A percentile compares a stretch with the other conserved stretches of the same genome.
These are phyloP conservation scores for Pyrenula massariospora DNA, from an alignment of 495 filamentous ascomycete species.

Conservation along the genomic window DNA sequence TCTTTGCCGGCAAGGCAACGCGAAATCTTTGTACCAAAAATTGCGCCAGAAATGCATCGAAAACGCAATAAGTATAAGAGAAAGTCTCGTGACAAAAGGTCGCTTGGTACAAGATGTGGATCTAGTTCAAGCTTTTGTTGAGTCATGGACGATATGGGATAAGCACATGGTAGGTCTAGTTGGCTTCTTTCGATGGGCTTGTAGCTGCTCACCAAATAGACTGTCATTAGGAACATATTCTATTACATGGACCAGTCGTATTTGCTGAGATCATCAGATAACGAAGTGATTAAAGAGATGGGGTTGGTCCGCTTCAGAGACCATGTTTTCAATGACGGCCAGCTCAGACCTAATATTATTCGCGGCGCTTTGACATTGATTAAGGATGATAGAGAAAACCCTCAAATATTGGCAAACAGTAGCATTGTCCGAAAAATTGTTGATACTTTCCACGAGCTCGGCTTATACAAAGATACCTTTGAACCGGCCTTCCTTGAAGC, in stretches of 20 bases:
- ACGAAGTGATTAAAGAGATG: conserved; percentile 45
- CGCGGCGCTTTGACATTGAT: conserved; percentile 68
- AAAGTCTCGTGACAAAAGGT: conserved; percentile 34
- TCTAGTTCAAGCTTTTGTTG: conserved; percentile 50
- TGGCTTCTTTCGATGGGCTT: conserved; percentile 4
- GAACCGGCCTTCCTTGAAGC: conserved; percentile 59
- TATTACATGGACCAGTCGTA: conserved; percentile 87
- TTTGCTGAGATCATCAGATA: conserved; percentile 52
- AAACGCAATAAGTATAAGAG: conserved; percentile 42
- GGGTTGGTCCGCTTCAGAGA: conserved; percentile 44
- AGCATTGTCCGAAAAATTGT: conserved; percentile 57
- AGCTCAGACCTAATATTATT: conserved; percentile 42
- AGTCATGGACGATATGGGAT: conserved; percentile 70
- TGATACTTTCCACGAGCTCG: conserved; percentile 68
- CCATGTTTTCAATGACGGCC: conserved; percentile 40
- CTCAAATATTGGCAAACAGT: conserved; percentile 35
- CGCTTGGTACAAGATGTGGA: conserved; percentile 44
- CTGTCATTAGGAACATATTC: conserved; percentile 72
- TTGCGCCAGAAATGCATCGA: conserved; percentile 50
- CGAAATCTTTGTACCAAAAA: conserved; percentile 48
- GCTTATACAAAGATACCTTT: conserved; percentile 65
- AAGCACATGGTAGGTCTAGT: conserved; percentile 49
- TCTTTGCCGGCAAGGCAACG: conserved; percentile 65
- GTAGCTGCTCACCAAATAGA: conserved; percentile 27
- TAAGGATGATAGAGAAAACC: conserved; percentile 49